Base-by-base conservation (phyloP, 768 basidiomycete genomes). In the Phylloporus scabripes region DNA sequence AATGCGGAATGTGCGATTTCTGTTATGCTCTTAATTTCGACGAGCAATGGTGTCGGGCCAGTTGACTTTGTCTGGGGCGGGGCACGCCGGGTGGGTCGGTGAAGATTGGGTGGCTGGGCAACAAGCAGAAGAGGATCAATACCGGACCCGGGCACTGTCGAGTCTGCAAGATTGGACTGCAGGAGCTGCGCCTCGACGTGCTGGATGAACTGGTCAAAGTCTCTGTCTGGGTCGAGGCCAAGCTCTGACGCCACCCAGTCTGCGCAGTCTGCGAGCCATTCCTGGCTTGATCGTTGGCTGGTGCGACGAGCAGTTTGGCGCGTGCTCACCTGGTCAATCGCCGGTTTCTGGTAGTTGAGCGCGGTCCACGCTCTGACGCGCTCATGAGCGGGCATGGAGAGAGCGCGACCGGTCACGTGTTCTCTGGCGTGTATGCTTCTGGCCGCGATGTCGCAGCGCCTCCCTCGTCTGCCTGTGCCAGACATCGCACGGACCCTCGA, bases 1-100 rank as follows among this genome's bases (percentile, higher is more conserved):
- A 91, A 88, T 0, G 93, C 94, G 55, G 92, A 92, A 38, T 78
- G 70, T 0, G 85, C 89, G 18, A 96, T 83, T 48, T 97, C 94
- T 15, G 81, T 88, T n/a, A 95, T 77, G 12, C 78, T 74, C 15
- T 72, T 67, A 23, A 96, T 77, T 59, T 96, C 85, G 9, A 93
- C 84, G 32, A 91, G 79, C 28, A 88, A 67, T 1, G 85, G 80
- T 18, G 42, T 53, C 6, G 71, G 53, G 6, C 75, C 74, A 1
- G 59, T 58, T 12, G 72, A 52, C 43, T 38, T 42, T 48, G 39
- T 61, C 46, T 49, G 57, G 14, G 44, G 62, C 12, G 45, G 41
- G 0, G 45, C 45, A 29, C 14, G 44, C 7, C 37, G 55, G 9
- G n/a, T 43, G 3, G 45, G 38, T 3, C 51, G 56, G n/a, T 31